A percentile compares a stretch with the other conserved stretches of the same genome.
These are phyloP conservation scores for Cucurbita pepo DNA, from an alignment of 306 rosid species.

Conservation along the genomic window DNA sequence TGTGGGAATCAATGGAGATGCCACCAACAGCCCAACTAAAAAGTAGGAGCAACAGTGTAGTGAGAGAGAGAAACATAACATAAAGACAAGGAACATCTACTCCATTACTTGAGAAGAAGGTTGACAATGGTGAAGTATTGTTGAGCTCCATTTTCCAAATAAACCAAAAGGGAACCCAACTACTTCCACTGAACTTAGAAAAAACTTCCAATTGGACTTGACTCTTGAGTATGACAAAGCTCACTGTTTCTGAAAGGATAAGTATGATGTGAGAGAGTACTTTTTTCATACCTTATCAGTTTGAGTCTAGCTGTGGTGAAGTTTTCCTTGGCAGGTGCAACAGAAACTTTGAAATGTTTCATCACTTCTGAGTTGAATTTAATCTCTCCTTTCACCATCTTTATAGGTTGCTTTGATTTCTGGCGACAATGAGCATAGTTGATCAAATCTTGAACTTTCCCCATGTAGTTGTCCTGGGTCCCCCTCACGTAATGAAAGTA, in stretches of 20 bases:
- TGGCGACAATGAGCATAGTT: background rate
- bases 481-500: background rate
- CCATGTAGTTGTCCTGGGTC: conserved; percentile 1
- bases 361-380: conserved; percentile 11
- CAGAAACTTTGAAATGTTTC: conserved; percentile 4
- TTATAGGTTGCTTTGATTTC: background rate
- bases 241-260: conserved; percentile 4
- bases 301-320: conserved; percentile 7
- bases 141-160: conserved; percentile 40
- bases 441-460: background rate
- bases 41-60: conserved; percentile 3
- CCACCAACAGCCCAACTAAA: background rate
- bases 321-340: conserved; percentile 16
- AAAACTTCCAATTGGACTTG: conserved; percentile 4
- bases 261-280: conserved; percentile 12
- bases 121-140: conserved; percentile 38
- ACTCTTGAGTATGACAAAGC: background rate
- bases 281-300: background rate
- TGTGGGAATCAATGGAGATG: background rate
- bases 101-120: conserved; percentile 21
- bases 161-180: conserved; percentile 40
- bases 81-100: conserved; percentile 30
- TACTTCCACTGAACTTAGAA: conserved; percentile 22
- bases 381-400: background rate
- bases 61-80: background rate